Conservation (phyloP, 176 grass and related monocot genomes). For the Aegilops sharonensis region DNA sequence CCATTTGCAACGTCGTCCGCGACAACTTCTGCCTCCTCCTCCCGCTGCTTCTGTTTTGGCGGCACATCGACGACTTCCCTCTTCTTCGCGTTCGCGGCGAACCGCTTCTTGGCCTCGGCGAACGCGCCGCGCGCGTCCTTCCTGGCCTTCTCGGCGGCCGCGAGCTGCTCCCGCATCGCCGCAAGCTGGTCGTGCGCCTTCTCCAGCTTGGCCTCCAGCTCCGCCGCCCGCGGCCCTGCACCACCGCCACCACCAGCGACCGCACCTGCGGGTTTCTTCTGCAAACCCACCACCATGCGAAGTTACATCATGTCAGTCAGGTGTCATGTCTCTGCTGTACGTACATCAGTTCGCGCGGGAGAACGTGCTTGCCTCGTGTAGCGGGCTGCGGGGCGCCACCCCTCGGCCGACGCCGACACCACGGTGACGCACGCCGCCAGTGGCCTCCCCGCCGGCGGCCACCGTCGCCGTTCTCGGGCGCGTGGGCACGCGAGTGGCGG, state of each 20-base stretch:
- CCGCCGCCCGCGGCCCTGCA: conserved; percentile 48
- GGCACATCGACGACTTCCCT: background rate
- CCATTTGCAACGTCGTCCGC: background rate
- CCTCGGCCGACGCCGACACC: conserved; percentile 30
- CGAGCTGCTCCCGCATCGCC: conserved; percentile 61
- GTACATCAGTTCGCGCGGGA: background rate
- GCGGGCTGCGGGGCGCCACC: conserved; percentile 44
- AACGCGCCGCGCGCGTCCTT: conserved; percentile 62
- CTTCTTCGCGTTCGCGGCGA: conserved; percentile 25
- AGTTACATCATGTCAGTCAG: background rate
- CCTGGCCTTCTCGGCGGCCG: conserved; percentile 54
- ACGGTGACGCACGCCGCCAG: conserved; percentile 33
- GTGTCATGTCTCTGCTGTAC: background rate
- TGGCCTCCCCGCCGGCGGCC: conserved; percentile 40
- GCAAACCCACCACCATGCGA: background rate
- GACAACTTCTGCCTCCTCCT: background rate
- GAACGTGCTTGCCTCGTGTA: conserved; percentile 59
- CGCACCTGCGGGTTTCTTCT: conserved; percentile 57
- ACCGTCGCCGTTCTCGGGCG: conserved; percentile 27
- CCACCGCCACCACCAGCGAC: background rate
- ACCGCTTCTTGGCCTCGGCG: conserved; percentile 57
- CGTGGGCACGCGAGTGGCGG: conserved; percentile 29
- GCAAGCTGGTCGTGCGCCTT: conserved; percentile 56
- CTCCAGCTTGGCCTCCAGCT: conserved; percentile 70
- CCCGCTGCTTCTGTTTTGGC: conserved; percentile 11